Base-by-base conservation (phyloP, 192 early-diverging fungal species). In the Coemansia sp. region DNA sequence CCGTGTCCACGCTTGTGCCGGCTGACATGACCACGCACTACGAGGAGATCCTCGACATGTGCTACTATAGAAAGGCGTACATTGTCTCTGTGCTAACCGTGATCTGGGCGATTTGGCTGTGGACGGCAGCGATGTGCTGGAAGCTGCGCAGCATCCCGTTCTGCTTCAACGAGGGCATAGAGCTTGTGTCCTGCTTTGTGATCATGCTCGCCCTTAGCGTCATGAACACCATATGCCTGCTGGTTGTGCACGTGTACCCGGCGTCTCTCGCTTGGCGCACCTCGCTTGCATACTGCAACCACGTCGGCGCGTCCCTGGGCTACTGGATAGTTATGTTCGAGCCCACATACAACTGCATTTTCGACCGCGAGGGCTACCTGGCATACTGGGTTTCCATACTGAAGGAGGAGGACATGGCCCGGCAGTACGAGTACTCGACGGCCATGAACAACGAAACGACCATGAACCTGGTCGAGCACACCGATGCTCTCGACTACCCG, bases 251-350 rank as follows among this genome's bases (percentile, higher is more conserved):
- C 6, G 51, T 72, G 7, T 81, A 81, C 40, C 62, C 78, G 3
- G 78, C 78, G 0, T 72, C 69, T 3, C 31, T 59, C 8, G 70
- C 37, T 29, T 81, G 78, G 78, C 78, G 72, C 28, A 81, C 35
- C 3, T 37, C 59, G 21, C 58, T 81, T 9, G 9, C 72, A 7
- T 81, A 81, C 29, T 49, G 45, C 4, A 75, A 75, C 48, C 78
- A 81, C 31, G 63, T 75, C 3, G 61, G 72, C 9, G 78, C 78
- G 1, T 69, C 65, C 0, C 25, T 61, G 2, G 63, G 52, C 12
- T 81, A 72, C 28, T 81, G 78, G 78, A 59, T 74, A 0, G 43
- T 81, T 23, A 81, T 81, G 78, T 68, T 49, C 35, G 78, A 69
- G 33, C 70, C 72, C 4, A 75, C 72, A 3, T 75, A 72, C 42